phyloP scores from a whole-genome alignment of 2,329 filamentous ascomycete species.

The Fonsecaea nubica region DNA sequence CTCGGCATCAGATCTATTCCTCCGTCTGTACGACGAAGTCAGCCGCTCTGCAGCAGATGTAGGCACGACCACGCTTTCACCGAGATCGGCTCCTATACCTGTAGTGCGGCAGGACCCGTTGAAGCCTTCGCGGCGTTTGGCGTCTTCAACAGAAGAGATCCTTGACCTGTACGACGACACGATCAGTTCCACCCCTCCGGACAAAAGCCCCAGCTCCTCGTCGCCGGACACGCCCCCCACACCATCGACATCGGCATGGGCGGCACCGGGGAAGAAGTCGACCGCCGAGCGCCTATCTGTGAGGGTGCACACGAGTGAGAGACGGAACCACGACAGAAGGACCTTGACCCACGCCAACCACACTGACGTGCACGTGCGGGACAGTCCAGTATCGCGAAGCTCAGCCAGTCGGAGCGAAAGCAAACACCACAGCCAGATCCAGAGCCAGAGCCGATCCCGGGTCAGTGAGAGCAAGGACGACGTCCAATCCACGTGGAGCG shows the following conservation, averaged over 20 bases:
- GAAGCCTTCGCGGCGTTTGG: neutral
- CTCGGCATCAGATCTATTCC: conserved; percentile 9
- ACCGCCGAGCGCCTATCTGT: conserved; percentile 3
- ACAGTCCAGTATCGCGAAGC: neutral
- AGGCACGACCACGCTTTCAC: neutral
- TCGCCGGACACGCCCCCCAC: neutral
- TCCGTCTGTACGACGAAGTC: conserved; percentile 11
- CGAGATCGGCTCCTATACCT: neutral
- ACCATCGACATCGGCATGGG: neutral
- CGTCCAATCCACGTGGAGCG: conserved; percentile 14
- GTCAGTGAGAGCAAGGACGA: neutral
- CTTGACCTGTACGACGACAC: conserved; percentile 13
- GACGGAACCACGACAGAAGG: neutral
- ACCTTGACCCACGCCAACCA: neutral
- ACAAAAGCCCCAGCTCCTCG: neutral
- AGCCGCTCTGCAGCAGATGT: neutral
- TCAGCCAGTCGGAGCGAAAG: neutral
- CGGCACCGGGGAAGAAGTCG: neutral
- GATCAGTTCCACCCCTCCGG: neutral
- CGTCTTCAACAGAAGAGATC: neutral
- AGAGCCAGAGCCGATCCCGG: neutral
- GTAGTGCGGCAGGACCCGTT: neutral
- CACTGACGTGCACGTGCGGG: neutral
- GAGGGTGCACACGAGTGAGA: neutral
- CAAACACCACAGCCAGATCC: neutral